These are phyloP conservation scores for Diaporthe sp. DNA, from an alignment of 2,329 filamentous ascomycete species.

Conservation along the genomic window DNA sequence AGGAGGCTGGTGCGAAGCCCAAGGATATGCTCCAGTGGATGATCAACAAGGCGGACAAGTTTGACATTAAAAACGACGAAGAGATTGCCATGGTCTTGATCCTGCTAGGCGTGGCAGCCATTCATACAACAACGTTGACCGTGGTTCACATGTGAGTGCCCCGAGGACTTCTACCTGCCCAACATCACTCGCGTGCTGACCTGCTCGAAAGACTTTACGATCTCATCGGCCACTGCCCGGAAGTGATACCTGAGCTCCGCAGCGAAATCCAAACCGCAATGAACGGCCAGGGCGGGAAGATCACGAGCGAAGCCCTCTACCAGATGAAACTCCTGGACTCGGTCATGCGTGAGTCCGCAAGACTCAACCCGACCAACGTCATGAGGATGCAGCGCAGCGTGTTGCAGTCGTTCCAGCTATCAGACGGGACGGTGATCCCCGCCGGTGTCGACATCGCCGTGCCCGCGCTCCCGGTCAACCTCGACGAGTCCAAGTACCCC, in stretches of 20 bases:
- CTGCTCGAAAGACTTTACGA: slow-evolving; percentile 12
- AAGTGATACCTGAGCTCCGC: slow-evolving; percentile 63
- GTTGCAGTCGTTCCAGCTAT: slow-evolving; percentile 63
- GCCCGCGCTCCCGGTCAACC: slow-evolving; percentile 53
- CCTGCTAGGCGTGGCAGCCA: slow-evolving; percentile 61
- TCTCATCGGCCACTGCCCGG: slow-evolving; percentile 49
- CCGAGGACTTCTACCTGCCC: background rate
- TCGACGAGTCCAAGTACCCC: slow-evolving; percentile 54
- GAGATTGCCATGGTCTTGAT: slow-evolving; percentile 58
- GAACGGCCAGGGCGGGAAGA: slow-evolving; percentile 46
- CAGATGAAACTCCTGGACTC: slow-evolving; percentile 51
- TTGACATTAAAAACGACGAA: slow-evolving; percentile 44
- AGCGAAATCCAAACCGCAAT: slow-evolving; percentile 61
- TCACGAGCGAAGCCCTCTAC: slow-evolving; percentile 46
- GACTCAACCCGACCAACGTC: slow-evolving; percentile 44
- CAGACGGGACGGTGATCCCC: slow-evolving; percentile 65
- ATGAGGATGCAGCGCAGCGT: slow-evolving; percentile 64
- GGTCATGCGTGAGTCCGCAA: slow-evolving; percentile 50
- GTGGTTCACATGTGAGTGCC: slow-evolving; percentile 51
- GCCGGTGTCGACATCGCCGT: slow-evolving; percentile 59
- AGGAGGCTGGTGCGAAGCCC: slow-evolving; percentile 46
- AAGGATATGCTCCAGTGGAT: slow-evolving; percentile 64
- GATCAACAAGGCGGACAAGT: slow-evolving; percentile 43
- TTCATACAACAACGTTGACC: slow-evolving; percentile 63
- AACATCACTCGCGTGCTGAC: background rate